Base-by-base conservation (phyloP, 139 green algal species). In the Medakamo hakoo region DNA sequence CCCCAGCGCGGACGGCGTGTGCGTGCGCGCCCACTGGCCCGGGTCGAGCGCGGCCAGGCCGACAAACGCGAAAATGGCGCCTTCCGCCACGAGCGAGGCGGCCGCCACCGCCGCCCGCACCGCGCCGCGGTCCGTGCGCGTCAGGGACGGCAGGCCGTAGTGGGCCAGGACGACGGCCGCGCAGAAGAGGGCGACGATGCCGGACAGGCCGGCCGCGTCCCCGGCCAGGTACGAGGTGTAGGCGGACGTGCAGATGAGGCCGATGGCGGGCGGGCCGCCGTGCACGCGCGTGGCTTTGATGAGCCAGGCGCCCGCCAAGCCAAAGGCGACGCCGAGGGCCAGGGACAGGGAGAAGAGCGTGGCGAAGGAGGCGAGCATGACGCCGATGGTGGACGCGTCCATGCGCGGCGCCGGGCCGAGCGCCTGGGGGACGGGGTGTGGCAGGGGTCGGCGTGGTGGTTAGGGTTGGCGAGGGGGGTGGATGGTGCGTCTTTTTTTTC, bases 151-250 rank as follows among this genome's bases (percentile, higher is more conserved):
- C 65, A 88, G 71, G 0, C 83, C 83, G 59, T 89, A 92, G 72
- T 92, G 86, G 27, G 63, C 74, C 55, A 89, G 85, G 26, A 78
- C 64, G 19, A 92, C 75, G 28, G 77, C 86, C 55, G 76, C 85
- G 72, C 82, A 87, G 72, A 94, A 94, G 28, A 93, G 78, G 0
- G 86, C 68, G 19, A 94, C 72, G 67, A 94, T 94, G 60, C 74
- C 82, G 25, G 58, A 74, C 18, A 94, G 75, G 4, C 75, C 80
- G 19, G 78, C 57, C 57, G 86, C 63, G 68, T 91, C 79, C 3
- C 76, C 72, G 26, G 62, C 32, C 16, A 84, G 68, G 62, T 83
- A 85, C 24, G 63, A 66, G n/a, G 81, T 57, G 70, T 87, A 91
- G 9, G 76, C 70, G 27, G 20, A 5, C 49, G 57, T 4, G 23